Percentiles rank a stretch among this genome's conserved stretches.
Evolutionary conservation across 1,284 basidiomycete species (phyloP).

Genomic region (Kwoniella shivajii): DNA sequence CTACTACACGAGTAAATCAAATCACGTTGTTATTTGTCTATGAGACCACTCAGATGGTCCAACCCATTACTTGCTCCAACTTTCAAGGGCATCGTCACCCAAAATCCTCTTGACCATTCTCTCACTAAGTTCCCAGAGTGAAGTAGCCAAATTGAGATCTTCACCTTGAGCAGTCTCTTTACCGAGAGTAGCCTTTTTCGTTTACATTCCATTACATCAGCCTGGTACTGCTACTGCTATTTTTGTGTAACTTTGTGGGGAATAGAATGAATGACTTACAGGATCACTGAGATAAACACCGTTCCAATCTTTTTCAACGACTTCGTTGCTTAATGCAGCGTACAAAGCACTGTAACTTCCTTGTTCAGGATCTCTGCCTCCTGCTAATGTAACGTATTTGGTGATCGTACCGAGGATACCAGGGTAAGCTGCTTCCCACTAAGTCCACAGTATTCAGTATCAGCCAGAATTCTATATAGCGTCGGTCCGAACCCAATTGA

Average conservation of each 20-base stretch:
- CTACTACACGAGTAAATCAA: too few species aligned
- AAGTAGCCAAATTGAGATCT: conserved; percentile 52
- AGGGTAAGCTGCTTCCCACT: conserved; percentile 56
- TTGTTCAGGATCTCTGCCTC: conserved; percentile 54
- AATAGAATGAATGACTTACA: conserved; percentile 11
- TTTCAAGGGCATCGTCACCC: conserved; percentile 68
- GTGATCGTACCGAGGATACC: conserved; percentile 48
- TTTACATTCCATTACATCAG: neutral
- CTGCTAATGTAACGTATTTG: conserved; percentile 49
- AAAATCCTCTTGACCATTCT: conserved; percentile 91
- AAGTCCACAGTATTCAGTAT: neutral
- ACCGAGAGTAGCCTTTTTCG: conserved; percentile 36
- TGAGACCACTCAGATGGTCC: too few species aligned
- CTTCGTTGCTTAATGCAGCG: conserved; percentile 53
- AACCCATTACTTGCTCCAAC: conserved; percentile 36
- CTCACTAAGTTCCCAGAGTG: conserved; percentile 78
- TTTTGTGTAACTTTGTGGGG: neutral
- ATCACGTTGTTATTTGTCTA: too few species aligned
- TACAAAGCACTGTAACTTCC: conserved; percentile 45
- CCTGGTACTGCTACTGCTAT: too few species aligned
- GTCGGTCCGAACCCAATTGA: too few species aligned
- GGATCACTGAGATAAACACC: conserved; percentile 56
- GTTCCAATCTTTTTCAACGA: conserved; percentile 54
- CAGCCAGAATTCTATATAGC: too few species aligned
- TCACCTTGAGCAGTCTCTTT: conserved; percentile 52